Conservation (phyloP, 805 yeast genomes). For the Hermanozyma aechmeae region DNA sequence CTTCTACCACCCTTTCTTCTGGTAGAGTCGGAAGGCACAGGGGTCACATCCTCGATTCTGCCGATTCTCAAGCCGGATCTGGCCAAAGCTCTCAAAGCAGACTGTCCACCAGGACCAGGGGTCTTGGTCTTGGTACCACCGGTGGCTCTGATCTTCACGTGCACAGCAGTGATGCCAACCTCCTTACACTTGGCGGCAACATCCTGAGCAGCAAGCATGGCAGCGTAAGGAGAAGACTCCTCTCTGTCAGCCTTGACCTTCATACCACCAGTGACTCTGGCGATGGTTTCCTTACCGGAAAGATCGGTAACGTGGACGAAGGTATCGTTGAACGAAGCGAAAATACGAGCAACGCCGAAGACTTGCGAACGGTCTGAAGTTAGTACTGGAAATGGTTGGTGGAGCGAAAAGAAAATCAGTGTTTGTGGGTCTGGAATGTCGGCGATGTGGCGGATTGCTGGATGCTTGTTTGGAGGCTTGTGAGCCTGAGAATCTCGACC, state of each 20-base stretch:
- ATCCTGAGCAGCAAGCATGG: constrained; percentile 99
- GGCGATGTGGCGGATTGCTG: too few relatives aligned
- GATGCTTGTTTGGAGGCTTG: too few relatives aligned
- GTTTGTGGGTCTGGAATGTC: too few relatives aligned
- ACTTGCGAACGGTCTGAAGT: constrained; percentile 80
- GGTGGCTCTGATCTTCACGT: constrained; percentile 98
- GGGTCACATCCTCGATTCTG: constrained; percentile 99
- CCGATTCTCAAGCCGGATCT: constrained; percentile 99
- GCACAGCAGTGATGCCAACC: constrained; percentile 99
- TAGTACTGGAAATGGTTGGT: constrained; percentile 4
- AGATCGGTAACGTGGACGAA: constrained; percentile 99
- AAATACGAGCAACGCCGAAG: constrained; percentile 99
- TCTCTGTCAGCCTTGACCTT: constrained; percentile 99
- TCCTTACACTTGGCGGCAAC: constrained; percentile 98
- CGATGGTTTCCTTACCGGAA: constrained; percentile 99
- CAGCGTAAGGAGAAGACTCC: constrained; percentile 99
- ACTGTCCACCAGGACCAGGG: constrained; percentile 99
- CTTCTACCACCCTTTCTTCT: constrained; percentile 99
- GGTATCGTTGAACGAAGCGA: constrained; percentile 99
- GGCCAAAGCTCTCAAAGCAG: constrained; percentile 98
- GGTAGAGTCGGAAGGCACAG: constrained; percentile 99
- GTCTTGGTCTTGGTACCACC: constrained; percentile 99
- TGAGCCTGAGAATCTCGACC: too few relatives aligned
- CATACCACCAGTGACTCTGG: constrained; percentile 99
- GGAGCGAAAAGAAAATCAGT: too few relatives aligned